Percentiles rank a stretch among this genome's conserved stretches.
phyloP scores from a whole-genome alignment of 345 rosid genomes.

The Populus deltoides region DNA sequence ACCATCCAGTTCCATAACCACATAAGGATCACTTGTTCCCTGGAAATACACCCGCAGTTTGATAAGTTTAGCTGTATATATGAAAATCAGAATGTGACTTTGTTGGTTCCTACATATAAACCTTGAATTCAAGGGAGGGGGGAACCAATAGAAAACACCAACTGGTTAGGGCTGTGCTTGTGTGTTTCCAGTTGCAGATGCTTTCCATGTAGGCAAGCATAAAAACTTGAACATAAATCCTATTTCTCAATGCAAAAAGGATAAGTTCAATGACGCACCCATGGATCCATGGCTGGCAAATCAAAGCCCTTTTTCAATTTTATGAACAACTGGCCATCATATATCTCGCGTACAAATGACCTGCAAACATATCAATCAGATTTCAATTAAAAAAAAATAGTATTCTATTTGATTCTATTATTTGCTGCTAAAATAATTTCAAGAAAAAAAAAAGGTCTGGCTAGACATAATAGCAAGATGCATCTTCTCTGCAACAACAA shows the following conservation, averaged over 20 bases:
- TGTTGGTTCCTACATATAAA: background rate
- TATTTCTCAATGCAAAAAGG: background rate
- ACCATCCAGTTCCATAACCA: constrained; percentile 81
- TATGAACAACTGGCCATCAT: constrained; percentile 76
- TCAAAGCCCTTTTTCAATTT: constrained; percentile 70
- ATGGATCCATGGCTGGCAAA: constrained; percentile 93
- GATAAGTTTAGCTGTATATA: background rate
- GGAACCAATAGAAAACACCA: no score
- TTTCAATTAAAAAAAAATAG: background rate
- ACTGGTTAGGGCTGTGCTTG: no score
- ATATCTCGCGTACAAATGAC: constrained; percentile 77
- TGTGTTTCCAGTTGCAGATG: no score
- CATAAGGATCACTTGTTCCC: constrained; percentile 92
- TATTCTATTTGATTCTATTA: no score
- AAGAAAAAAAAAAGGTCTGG: background rate
- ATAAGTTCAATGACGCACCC: constrained; percentile 47
- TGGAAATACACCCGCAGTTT: constrained; percentile 25
- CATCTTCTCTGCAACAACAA: background rate
- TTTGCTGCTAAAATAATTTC: no score
- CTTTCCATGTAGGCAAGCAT: no score
- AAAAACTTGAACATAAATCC: background rate
- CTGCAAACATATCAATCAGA: constrained; percentile 31
- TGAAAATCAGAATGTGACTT: background rate
- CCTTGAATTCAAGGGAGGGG: no score
- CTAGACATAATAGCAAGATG: background rate